Base-by-base conservation (phyloP, 2,329 filamentous ascomycete species). In the Xylariomycetidae sp. region DNA sequence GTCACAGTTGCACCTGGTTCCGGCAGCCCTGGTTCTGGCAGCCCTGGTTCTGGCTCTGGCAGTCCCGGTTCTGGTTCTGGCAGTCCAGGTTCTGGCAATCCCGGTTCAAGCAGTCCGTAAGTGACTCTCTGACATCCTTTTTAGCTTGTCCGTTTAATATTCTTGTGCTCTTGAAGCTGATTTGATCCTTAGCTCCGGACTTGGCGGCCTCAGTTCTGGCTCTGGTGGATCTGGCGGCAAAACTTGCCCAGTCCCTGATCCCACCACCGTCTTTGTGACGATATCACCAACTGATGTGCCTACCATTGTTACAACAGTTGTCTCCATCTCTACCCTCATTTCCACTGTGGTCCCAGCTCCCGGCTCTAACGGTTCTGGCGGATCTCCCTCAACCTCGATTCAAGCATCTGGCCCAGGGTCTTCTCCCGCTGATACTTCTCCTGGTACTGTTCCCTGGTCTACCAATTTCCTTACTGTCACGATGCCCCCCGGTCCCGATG, bases 181-280 rank as follows among this genome's bases (percentile, higher is more conserved):
- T n/a, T n/a, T n/a, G n/a, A n/a, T n/a, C n/a, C n/a, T n/a, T n/a
- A n/a, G n/a, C n/a, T n/a, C n/a, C n/a, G n/a, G n/a, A n/a, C n/a
- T n/a, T n/a, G n/a, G n/a, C n/a, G 30, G 26, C 7, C 28, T 26
- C 30, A 39, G 33, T 9, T 30, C 31, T 31, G 39, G 43, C 3
- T 39, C 26, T 27, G 41, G 33, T 18, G 35, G 35, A 27, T 34
- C 44, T 33, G 42, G 45, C 20, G 46, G 31, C 27, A 41, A 54
- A 30, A 67, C 60, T 16, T 73, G 70, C 44, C 54, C 60, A 40
- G 38, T 57, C 25, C 48, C 58, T 37, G 51, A 51, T 6, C 63
- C 62, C 22, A 62, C 58, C 22, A 73, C 70, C 25, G 59, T 73
- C 40, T 68, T 71, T 44, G 53, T 74, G 42, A 72, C 70, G 20